Base-by-base conservation (phyloP, 2,329 filamentous ascomycete species). In the Phaeosphaeria sp. region DNA sequence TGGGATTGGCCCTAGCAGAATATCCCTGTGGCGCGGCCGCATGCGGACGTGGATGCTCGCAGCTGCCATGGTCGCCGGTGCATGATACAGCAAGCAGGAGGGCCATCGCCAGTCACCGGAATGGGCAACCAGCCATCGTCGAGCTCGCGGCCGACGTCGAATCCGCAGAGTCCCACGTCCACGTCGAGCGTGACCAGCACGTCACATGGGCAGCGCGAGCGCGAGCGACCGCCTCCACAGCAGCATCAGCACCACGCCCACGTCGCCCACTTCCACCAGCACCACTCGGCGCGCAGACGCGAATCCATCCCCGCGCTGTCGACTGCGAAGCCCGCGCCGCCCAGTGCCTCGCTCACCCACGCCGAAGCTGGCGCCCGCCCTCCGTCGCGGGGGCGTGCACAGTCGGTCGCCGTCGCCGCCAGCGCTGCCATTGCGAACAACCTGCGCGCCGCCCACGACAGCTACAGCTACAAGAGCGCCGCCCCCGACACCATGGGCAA, bases 281-380 rank as follows among this genome's bases (percentile, higher is more conserved):
- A 63, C 61, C 64, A 65, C 61, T 63, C 71, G 45, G 73, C 75
- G 42, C 74, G 74, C 47, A 67, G 78, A 30, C 69, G 78, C 49
- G 77, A 78, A 65, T 76, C 72, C 47, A 78, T 80, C 59, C 78
- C 77, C 65, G 74, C 75, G 20, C 67, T 79, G 48, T 71, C 69
- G 59, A 66, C 67, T 45, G 72, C 69, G 51, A 77, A 78, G 63
- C 71, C 76, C 11, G 76, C 75, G 51, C 76, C 77, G 51, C 75
- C 76, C 2, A 74, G 72, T 8, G 75, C 76, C 45, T 74, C 66
- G 57, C 69, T 78, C 53, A 74, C 76, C 56, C 73, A 71, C 63
- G 75, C 73, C 46, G 71, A 73, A 62, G 63, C 72, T 72, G 56
- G 68, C 51, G 48, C 55, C 46, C 69, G 67, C 55, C 61, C 70